These are phyloP conservation scores for Phytophthora crassamura DNA, from an alignment of 352 stramenopile species.

Conservation along the genomic window DNA sequence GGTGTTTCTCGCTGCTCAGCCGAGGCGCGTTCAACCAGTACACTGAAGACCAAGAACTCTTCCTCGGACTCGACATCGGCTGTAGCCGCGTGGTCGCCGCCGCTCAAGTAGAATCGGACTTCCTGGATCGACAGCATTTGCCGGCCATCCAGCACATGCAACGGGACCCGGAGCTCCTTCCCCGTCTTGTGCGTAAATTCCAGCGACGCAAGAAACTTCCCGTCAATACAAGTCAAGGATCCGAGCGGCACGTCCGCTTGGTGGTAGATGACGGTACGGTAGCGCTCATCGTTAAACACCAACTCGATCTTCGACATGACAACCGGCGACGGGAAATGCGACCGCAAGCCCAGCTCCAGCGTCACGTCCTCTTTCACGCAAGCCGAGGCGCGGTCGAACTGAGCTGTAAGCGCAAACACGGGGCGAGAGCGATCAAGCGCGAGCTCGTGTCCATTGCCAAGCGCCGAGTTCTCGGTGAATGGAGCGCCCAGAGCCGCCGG, in stretches of 20 bases:
- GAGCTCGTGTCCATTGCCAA: constrained; percentile 56
- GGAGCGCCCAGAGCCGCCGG: constrained; percentile 45
- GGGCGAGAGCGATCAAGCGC: constrained; percentile 56
- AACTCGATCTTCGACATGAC: constrained; percentile 72
- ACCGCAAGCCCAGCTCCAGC: constrained; percentile 57
- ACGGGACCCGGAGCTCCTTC: constrained; percentile 50
- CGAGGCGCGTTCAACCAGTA: constrained; percentile 54
- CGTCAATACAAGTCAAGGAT: constrained; percentile 27
- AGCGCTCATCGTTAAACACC: constrained; percentile 79
- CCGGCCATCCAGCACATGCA: constrained; percentile 63
- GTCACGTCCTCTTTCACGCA: constrained; percentile 73
- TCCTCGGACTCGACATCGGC: constrained; percentile 15
- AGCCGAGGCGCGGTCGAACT: constrained; percentile 71
- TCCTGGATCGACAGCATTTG: constrained; percentile 70
- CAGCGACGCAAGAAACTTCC: constrained; percentile 53
- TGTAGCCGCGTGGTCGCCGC: constrained; percentile 10
- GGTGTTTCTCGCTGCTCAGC: constrained; percentile 44
- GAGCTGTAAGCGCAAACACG: constrained; percentile 56
- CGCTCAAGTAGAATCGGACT: constrained; percentile 62
- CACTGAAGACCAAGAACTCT: constrained; percentile 66
- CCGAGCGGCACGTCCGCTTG: constrained; percentile 24
- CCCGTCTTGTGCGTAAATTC: constrained; percentile 51
- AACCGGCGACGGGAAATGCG: constrained; percentile 61
- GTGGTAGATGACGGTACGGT: constrained; percentile 71
- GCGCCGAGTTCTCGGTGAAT: constrained; percentile 46